phyloP scores from a whole-genome alignment of 164 flowering plant genomes.

The Piper longum region DNA sequence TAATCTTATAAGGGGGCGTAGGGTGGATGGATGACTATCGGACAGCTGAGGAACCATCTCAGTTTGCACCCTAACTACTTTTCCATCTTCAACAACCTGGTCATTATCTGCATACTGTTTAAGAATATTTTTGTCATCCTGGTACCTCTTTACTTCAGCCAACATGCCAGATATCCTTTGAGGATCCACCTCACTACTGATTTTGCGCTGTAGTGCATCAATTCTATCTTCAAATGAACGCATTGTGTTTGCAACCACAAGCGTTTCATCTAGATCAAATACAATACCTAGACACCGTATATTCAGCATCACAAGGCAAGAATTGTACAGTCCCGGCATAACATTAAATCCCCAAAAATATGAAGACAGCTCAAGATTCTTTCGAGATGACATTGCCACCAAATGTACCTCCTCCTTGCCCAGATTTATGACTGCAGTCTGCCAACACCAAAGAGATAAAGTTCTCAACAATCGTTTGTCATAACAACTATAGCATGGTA shows the following conservation, averaged over 20 bases:
- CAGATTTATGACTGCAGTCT: constrained; percentile 78
- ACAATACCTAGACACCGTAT: constrained; percentile 98
- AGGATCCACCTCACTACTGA: constrained; percentile 63
- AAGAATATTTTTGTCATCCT: constrained; percentile 70
- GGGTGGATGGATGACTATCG: constrained; percentile 61
- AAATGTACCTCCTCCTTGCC: constrained; percentile 87
- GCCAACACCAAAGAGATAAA: constrained; percentile 12
- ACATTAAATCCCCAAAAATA: constrained; percentile 96
- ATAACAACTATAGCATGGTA: no score
- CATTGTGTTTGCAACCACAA: constrained; percentile 94
- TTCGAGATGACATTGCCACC: constrained; percentile 81
- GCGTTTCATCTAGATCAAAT: constrained; percentile 98
- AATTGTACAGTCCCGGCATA: constrained; percentile 50
- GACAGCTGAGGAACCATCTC: constrained; percentile 90
- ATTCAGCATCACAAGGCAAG: constrained; percentile 88
- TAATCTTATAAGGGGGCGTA: constrained; percentile 81
- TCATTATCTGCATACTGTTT: constrained; percentile 91
- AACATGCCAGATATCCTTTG: constrained; percentile 71
- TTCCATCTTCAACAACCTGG: constrained; percentile 85
- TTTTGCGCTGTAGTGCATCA: constrained; percentile 74
- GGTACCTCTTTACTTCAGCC: constrained; percentile 85
- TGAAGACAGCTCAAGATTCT: constrained; percentile 27
- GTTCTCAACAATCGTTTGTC: background rate
- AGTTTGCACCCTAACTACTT: constrained; percentile 52
- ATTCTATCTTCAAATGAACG: constrained; percentile 98